Evolutionary conservation across 2,329 filamentous ascomycete genomes (phyloP).

Genomic region (Zalaria sp.): DNA sequence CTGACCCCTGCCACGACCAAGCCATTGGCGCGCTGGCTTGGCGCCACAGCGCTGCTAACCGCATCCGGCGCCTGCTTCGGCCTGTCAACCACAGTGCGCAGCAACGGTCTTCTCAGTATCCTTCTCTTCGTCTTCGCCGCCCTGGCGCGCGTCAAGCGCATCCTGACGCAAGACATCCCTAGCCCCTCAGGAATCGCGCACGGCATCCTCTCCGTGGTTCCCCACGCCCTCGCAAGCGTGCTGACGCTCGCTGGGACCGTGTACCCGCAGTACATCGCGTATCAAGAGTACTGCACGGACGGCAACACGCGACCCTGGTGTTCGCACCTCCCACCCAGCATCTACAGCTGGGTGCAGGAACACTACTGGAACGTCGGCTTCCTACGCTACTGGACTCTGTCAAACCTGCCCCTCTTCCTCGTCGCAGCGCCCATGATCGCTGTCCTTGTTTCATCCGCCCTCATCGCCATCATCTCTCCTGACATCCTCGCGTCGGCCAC

Average conservation of each 20-base stretch:
- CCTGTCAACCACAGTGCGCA: slow-evolving; percentile 58
- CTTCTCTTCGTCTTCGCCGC: slow-evolving; percentile 51
- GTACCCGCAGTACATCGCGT: slow-evolving; percentile 63
- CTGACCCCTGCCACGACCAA: neutral
- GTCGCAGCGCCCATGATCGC: slow-evolving; percentile 66
- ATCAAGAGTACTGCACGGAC: slow-evolving; percentile 51
- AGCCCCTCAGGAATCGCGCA: slow-evolving; percentile 3
- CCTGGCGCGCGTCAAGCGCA: slow-evolving; percentile 18
- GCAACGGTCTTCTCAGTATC: slow-evolving; percentile 77
- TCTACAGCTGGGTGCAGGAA: slow-evolving; percentile 80
- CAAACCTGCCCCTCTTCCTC: slow-evolving; percentile 77
- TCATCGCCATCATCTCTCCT: neutral
- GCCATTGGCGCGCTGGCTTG: neutral
- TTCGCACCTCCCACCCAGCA: slow-evolving; percentile 55
- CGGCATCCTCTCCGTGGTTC: slow-evolving; percentile 6
- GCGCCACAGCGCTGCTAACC: neutral
- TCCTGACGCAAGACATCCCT: slow-evolving; percentile 22
- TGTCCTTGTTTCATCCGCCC: slow-evolving; percentile 50
- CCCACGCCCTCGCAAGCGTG: slow-evolving; percentile 50
- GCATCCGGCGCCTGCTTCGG: slow-evolving; percentile 41
- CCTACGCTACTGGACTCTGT: slow-evolving; percentile 75
- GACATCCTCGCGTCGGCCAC: no score
- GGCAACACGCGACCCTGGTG: slow-evolving; percentile 55
- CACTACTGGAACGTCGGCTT: slow-evolving; percentile 89
- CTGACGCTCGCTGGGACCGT: slow-evolving; percentile 53